Percentiles rank a stretch among this genome's conserved stretches.
Conservation (phyloP, 805 yeast species). For the Nakazawaea molendinolei region DNA sequence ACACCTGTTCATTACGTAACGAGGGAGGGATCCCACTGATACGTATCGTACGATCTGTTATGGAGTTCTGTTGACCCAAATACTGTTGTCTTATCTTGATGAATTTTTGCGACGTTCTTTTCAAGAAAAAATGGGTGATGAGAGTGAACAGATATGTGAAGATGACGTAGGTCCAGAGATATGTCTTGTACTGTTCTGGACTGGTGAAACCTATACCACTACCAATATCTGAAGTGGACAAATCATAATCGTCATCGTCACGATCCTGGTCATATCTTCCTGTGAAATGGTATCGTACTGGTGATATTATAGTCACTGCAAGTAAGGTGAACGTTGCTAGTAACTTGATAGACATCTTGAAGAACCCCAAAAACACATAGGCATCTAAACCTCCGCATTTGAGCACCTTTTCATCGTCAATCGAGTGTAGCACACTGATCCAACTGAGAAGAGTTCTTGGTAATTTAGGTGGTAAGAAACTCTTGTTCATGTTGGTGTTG, state of each 20-base stretch:
- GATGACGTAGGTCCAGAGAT: constrained; percentile 79
- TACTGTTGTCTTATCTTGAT: constrained; percentile 74
- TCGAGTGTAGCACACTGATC: constrained; percentile 39
- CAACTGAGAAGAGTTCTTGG: constrained; percentile 48
- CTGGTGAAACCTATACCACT: no score
- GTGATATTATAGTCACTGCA: constrained; percentile 44
- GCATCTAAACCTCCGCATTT: constrained; percentile 56
- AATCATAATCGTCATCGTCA: constrained; percentile 9
- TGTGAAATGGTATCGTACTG: constrained; percentile 44
- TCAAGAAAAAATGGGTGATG: constrained; percentile 50
- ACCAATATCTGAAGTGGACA: not conserved
- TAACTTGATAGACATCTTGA: constrained; percentile 46
- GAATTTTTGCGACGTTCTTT: constrained; percentile 65
- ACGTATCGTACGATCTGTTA: constrained; percentile 87
- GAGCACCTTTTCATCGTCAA: constrained; percentile 44
- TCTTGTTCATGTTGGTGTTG: constrained; percentile 31
- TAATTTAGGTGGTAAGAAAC: constrained; percentile 49
- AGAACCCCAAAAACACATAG: constrained; percentile 50
- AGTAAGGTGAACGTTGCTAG: constrained; percentile 36
- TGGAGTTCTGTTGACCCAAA: constrained; percentile 78
- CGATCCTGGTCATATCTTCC: constrained; percentile 37
- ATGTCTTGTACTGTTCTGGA: constrained; percentile 43
- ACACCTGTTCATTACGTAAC: constrained; percentile 60
- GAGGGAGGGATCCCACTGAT: constrained; percentile 85
- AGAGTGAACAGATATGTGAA: constrained; percentile 84